Evolutionary conservation across 805 yeast species (phyloP).

Genomic region (Wickerhamiella domercqiae): DNA sequence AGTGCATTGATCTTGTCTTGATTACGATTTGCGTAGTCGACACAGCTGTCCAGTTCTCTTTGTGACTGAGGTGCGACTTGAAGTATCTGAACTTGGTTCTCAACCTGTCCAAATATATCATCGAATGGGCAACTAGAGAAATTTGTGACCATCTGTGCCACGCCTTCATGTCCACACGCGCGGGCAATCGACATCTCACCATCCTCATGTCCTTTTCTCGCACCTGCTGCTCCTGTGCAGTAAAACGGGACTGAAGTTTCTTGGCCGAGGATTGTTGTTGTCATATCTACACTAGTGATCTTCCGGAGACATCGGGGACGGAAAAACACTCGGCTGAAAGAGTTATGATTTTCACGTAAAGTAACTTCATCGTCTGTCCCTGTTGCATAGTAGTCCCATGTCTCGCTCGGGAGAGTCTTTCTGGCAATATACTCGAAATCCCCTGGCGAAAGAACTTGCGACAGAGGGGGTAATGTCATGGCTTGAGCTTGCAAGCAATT

Average conservation of each 20-base stretch:
- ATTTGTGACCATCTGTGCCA: conserved; percentile 86
- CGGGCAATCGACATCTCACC: conserved; percentile 80
- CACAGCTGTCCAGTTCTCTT: not conserved
- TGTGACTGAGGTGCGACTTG: conserved; percentile 26
- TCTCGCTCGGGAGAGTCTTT: conserved; percentile 54
- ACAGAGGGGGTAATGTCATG: conserved; percentile 63
- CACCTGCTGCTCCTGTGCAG: conserved; percentile 81
- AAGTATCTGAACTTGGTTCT: conserved; percentile 72
- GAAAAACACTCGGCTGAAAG: conserved; percentile 76
- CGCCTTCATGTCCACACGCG: conserved; percentile 58
- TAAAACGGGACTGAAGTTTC: conserved; percentile 65
- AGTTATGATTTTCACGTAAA: conserved; percentile 75
- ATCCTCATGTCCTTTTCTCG: conserved; percentile 80
- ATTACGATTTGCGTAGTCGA: not conserved
- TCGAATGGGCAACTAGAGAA: conserved; percentile 76
- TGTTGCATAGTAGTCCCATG: conserved; percentile 86
- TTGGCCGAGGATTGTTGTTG: conserved; percentile 64
- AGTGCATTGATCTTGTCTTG: conserved; percentile 42
- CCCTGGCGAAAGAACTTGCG: conserved; percentile 53
- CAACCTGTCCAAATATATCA: conserved; percentile 55
- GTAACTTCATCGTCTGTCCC: conserved; percentile 93
- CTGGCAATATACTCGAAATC: conserved; percentile 85
- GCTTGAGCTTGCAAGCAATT: no score
- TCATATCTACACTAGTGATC: conserved; percentile 50
- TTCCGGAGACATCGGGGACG: conserved; percentile 75